These are phyloP conservation scores for Colletotrichum ledebouriae DNA, from an alignment of 2,329 filamentous ascomycete species.

Conservation along the genomic window DNA sequence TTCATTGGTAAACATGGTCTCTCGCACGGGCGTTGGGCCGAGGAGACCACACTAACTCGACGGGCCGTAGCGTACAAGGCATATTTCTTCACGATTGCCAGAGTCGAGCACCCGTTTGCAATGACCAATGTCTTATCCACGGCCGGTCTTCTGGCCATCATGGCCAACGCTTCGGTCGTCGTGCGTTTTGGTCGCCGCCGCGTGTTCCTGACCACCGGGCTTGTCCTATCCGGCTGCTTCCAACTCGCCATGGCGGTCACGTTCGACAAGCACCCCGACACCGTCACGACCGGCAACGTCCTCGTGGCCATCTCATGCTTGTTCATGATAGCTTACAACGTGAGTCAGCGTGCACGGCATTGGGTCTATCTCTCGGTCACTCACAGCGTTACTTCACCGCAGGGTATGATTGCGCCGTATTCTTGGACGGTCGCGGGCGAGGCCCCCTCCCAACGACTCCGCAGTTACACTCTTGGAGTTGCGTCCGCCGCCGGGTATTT, in stretches of 20 bases:
- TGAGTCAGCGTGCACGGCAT: background rate
- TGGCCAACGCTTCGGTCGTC: background rate
- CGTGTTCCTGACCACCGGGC: background rate
- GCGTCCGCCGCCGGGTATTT: background rate
- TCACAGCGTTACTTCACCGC: background rate
- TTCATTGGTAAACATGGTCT: background rate
- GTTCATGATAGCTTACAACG: conserved; percentile 6
- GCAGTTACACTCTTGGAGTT: background rate
- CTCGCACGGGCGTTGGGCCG: too few species aligned
- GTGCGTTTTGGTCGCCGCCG: background rate
- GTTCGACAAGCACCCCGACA: background rate
- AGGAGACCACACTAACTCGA: background rate
- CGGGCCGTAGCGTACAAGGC: background rate
- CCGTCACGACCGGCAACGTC: background rate
- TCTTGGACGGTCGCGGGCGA: conserved; percentile 7
- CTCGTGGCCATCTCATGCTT: background rate
- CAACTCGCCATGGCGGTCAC: conserved; percentile 1
- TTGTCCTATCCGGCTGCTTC: background rate
- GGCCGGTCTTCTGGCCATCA: background rate
- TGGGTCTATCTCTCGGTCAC: rapidly evolving
- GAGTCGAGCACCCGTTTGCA: background rate
- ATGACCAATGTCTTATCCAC: conserved; percentile 8
- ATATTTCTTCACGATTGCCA: conserved; percentile 7
- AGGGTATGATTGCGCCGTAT: background rate
- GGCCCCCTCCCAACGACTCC: background rate